Conservation (phyloP, 1,284 basidiomycete genomes). For the Phaffia rhodozyma region DNA sequence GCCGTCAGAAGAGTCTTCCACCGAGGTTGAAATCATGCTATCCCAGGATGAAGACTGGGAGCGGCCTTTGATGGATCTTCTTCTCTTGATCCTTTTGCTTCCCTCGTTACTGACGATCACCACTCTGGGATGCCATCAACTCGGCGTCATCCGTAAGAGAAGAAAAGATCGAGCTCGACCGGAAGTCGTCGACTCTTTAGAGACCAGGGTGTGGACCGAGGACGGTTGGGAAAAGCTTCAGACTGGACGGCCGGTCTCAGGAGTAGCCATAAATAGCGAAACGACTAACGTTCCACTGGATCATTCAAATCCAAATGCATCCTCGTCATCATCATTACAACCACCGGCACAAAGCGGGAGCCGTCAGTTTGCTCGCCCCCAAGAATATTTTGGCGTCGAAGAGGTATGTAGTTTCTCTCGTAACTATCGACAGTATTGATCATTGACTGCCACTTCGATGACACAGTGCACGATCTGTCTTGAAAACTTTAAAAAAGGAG, state of each 20-base stretch:
- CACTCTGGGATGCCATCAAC: conserved; percentile 64
- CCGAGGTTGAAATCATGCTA: background rate
- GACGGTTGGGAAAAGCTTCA: conserved; percentile 54
- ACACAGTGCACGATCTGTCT: conserved; percentile 80
- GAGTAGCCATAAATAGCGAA: background rate
- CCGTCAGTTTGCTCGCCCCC: background rate
- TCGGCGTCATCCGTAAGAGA: conserved; percentile 59
- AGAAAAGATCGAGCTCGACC: conserved; percentile 69
- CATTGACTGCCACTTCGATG: too few relatives aligned
- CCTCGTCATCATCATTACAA: background rate
- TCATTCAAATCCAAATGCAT: background rate
- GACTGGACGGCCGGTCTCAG: conserved; percentile 27
- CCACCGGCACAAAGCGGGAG: conserved; percentile 5
- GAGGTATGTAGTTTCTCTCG: background rate
- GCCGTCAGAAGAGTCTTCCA: background rate
- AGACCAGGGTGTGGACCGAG: conserved; percentile 68
- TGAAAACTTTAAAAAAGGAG: conserved; percentile 67
- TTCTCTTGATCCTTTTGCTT: conserved; percentile 63
- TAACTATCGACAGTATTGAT: background rate
- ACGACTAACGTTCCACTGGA: too few relatives aligned
- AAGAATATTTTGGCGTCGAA: background rate
- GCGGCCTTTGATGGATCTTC: conserved; percentile 31
- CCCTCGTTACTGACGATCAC: conserved; percentile 67
- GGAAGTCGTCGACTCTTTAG: conserved; percentile 56
- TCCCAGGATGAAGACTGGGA: conserved; percentile 12